Base-by-base conservation (phyloP, 2,329 filamentous ascomycete genomes). In the Fusarium continuum region DNA sequence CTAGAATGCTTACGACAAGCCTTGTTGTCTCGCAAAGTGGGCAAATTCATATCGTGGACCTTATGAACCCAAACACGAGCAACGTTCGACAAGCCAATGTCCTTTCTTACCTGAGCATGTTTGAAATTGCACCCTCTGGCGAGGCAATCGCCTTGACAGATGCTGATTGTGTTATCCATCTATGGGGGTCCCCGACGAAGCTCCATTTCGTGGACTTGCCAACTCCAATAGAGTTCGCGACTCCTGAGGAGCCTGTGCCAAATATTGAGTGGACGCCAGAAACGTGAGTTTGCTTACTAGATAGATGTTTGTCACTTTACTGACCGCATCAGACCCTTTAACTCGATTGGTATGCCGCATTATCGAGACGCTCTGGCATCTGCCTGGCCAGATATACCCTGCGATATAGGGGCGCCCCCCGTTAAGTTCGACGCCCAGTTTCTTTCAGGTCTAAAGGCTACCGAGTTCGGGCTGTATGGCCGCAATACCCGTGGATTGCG, bases 11-110 rank as follows among this genome's bases (percentile, higher is more conserved):
- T 17, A 97, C 95, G 1, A 98, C 96, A 0, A 94, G 92, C 70
- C 93, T 99, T 59, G 92, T 99, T 44, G 89, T 93, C 23, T 97
- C 94, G 4, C 92, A 96, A 71, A 91, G 88, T 36, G 95, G 96
- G 2, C 93, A 97, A 75, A 91, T 99, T 75, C 94, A 99, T 74
- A 90, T 98, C 13, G 92, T 98, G 45, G 95, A 99, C 75, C 85
- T 99, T 6, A 92, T 96, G 87, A 97, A 97, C 62, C 91, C 92
- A 0, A 93, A 96, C 72, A 89, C 91, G 17, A 92, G 92, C 72
- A 93, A 91, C 67, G 87, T 97, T 46, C 87, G 91, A 45, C 93
- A 96, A 77, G 89, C 91, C 28, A 93, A 93, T 69, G 86, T 93
- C 5, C 83, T 88, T 23, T 85, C 83, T 1, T 92, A 90, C 67